A percentile compares a stretch with the other conserved stretches of the same genome.
These are phyloP conservation scores for Venturia pyrina DNA, from an alignment of 2,329 filamentous ascomycete species.

Conservation along the genomic window DNA sequence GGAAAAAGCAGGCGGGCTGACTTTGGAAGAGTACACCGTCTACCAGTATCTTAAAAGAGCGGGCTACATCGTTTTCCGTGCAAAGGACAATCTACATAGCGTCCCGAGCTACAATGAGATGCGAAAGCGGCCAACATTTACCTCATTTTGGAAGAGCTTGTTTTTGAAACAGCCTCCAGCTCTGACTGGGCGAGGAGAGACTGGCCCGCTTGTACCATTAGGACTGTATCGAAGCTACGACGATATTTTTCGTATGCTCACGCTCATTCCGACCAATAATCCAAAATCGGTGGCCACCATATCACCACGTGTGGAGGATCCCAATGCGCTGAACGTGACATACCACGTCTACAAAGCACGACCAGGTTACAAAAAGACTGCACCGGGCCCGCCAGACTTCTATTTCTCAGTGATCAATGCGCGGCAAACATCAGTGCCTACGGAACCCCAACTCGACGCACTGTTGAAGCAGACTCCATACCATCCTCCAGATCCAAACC, in stretches of 20 bases:
- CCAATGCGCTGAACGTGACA: constrained; percentile 47
- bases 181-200: constrained; percentile 10
- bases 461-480: constrained; percentile 67
- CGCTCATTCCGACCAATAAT: constrained; percentile 62
- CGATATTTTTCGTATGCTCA: constrained; percentile 66
- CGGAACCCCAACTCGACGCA: constrained; percentile 57
- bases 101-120: not conserved
- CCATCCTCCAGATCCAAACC: constrained; percentile 47
- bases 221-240: constrained; percentile 46
- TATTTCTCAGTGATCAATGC: constrained; percentile 60
- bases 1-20: constrained; percentile 47
- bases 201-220: constrained; percentile 40
- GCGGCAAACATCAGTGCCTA: constrained; percentile 60
- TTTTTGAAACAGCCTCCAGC: constrained; percentile 5
- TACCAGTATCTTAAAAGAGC: constrained; percentile 74
- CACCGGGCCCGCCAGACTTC: constrained; percentile 71
- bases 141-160: not conserved
- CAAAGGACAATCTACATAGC: constrained; percentile 23
- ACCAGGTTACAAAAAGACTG: constrained; percentile 65
- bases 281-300: constrained; percentile 32
- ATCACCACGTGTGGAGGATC: constrained; percentile 19
- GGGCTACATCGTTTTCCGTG: constrained; percentile 73
- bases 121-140: not conserved
- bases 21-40: constrained; percentile 75
- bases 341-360: constrained; percentile 76